phyloP scores from a whole-genome alignment of 2,329 filamentous ascomycete species.

The Fusarium albidum region DNA sequence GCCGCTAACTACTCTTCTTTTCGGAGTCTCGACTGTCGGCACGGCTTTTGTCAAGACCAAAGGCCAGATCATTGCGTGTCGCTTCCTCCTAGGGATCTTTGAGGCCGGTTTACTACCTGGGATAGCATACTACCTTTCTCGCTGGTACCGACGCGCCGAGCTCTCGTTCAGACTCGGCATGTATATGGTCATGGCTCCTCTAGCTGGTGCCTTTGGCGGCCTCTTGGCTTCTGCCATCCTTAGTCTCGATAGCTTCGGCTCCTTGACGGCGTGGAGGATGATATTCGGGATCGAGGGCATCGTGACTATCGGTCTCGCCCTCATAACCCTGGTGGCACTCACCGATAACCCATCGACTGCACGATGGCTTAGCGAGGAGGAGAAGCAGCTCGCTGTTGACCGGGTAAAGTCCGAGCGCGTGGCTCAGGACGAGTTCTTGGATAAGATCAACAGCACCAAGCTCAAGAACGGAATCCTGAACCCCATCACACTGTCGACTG shows the following conservation, averaged over 20 bases:
- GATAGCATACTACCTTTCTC: slow-evolving; percentile 68
- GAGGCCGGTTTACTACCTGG: slow-evolving; percentile 71
- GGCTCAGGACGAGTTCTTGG: slow-evolving; percentile 64
- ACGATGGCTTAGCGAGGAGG: slow-evolving; percentile 66
- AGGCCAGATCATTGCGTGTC: slow-evolving; percentile 56
- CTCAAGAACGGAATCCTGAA: slow-evolving; percentile 63
- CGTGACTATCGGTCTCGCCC: slow-evolving; percentile 57
- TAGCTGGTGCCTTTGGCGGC: slow-evolving; percentile 72
- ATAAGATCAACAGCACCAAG: slow-evolving; percentile 64
- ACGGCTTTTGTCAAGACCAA: slow-evolving; percentile 66
- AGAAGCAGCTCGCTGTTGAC: slow-evolving; percentile 68
- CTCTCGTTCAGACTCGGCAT: slow-evolving; percentile 67
- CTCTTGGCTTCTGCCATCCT: slow-evolving; percentile 68
- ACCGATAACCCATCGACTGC: slow-evolving; percentile 72
- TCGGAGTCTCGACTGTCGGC: slow-evolving; percentile 63
- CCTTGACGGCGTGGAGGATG: slow-evolving; percentile 68
- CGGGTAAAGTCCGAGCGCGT: slow-evolving; percentile 66
- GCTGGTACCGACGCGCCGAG: slow-evolving; percentile 69
- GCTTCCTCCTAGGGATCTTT: slow-evolving; percentile 66
- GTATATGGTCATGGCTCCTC: slow-evolving; percentile 70
- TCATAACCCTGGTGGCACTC: slow-evolving; percentile 67
- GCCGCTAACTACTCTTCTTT: slow-evolving; percentile 61
- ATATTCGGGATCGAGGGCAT: slow-evolving; percentile 75
- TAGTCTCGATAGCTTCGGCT: slow-evolving; percentile 62
- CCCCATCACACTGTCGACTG: slow-evolving; percentile 61